Conservation (phyloP, 148 eudicot genomes). For the Cornus suecica region DNA sequence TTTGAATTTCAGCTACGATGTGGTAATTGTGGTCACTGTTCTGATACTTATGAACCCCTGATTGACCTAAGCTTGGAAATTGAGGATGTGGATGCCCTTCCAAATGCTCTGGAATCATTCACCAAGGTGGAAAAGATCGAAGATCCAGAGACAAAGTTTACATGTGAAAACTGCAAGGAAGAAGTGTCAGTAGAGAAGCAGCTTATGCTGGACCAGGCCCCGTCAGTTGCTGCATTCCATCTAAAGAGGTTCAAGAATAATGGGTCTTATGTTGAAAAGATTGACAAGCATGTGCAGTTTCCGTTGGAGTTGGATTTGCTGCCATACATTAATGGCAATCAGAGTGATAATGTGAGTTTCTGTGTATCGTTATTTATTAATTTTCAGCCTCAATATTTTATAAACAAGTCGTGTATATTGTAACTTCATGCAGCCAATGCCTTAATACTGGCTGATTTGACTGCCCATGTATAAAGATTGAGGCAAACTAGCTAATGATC, state of each 20-base stretch:
- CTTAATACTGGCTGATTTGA: too few relatives aligned
- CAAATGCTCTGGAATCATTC: slow-evolving; percentile 69
- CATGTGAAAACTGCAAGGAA: slow-evolving; percentile 78
- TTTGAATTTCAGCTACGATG: slow-evolving; percentile 60
- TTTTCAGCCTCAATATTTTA: not conserved
- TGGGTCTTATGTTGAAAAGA: slow-evolving; percentile 66
- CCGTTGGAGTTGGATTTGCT: slow-evolving; percentile 73
- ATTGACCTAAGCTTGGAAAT: slow-evolving; percentile 89
- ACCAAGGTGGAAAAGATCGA: slow-evolving; percentile 87
- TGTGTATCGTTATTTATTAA: not conserved
- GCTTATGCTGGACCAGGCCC: slow-evolving; percentile 70
- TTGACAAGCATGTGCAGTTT: slow-evolving; percentile 63
- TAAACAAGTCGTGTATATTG: not conserved
- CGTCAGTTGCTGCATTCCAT: slow-evolving; percentile 70
- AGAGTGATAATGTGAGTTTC: slow-evolving; percentile 41
- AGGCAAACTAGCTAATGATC: not conserved
- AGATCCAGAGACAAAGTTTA: slow-evolving; percentile 56
- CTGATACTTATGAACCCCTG: slow-evolving; percentile 72
- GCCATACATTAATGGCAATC: slow-evolving; percentile 42
- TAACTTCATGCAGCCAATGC: too few relatives aligned
- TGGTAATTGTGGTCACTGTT: slow-evolving; percentile 68
- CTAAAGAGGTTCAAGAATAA: slow-evolving; percentile 88
- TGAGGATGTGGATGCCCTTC: slow-evolving; percentile 53
- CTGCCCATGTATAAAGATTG: not conserved
- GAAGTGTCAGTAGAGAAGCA: slow-evolving; percentile 81